Evolutionary conservation across 75 land plant species (phyloP).

Genomic region (Picea glauca): DNA sequence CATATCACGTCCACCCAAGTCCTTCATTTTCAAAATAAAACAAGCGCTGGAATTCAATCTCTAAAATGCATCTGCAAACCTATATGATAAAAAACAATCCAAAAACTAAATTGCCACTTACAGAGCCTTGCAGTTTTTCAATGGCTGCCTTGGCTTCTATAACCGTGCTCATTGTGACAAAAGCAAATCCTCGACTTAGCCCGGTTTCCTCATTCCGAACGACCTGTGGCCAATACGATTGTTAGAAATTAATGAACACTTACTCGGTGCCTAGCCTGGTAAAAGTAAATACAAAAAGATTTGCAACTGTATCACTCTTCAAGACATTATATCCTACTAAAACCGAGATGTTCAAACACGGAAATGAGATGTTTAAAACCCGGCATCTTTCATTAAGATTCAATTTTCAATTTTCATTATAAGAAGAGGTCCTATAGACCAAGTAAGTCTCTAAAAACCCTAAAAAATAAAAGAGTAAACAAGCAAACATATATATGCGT

Average conservation of each 20-base stretch:
- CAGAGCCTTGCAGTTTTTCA: conserved; percentile 30
- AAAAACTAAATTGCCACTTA: conserved; percentile 14
- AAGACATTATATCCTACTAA: too few relatives aligned
- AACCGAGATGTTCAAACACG: too few relatives aligned
- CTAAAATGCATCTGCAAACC: background rate
- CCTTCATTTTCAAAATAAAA: conserved; percentile 16
- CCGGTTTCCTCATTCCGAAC: conserved; percentile 33
- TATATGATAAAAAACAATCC: background rate
- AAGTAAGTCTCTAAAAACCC: too few relatives aligned
- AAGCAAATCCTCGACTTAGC: conserved; percentile 34
- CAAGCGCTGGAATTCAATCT: background rate
- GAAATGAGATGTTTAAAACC: too few relatives aligned
- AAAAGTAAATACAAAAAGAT: too few relatives aligned
- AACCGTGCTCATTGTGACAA: conserved; percentile 29
- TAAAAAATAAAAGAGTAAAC: too few relatives aligned
- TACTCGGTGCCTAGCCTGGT: too few relatives aligned
- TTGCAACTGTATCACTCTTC: too few relatives aligned
- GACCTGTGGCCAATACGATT: conserved; percentile 15
- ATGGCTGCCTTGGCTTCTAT: conserved; percentile 29
- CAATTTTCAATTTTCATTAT: too few relatives aligned
- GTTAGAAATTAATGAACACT: background rate
- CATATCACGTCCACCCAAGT: conserved; percentile 39
- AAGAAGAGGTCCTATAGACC: too few relatives aligned
- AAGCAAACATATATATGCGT: too few relatives aligned
- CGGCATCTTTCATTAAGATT: too few relatives aligned